Evolutionary conservation across 2,329 filamentous ascomycete genomes (phyloP), one percentile per base, ranked within the genome.

Genomic region (Hypoxylon sp.): DNA sequence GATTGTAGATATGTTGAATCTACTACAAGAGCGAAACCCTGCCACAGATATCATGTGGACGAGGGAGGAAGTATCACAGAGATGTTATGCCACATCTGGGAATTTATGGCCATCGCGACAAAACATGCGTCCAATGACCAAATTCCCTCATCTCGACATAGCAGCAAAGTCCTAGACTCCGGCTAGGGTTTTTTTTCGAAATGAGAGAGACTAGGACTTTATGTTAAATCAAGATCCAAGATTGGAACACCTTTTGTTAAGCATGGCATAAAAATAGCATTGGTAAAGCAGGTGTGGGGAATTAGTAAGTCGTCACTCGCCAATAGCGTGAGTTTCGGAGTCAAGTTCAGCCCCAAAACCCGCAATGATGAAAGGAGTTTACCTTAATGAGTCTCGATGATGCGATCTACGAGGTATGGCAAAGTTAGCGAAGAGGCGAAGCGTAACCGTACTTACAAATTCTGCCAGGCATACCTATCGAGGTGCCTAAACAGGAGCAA

Each of bases 31-130:
- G 20, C 20, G 57, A 14, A 54, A 61, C 20, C 49, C 30, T n/a
- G 33, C 16, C 4, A 61, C 57, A 11, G 40, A 61, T 44, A 16
- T 40, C 4, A 61, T 61, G 57, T 61, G 57, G 57, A 61, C 57
- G 6, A 42, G 49, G 5, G 49, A 54, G 22, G 57, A 53, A 14
- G 28, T 61, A 6, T 33, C 32, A n/a, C 42, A 40, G 14, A 61
- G 49, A 32, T 54, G 32, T 38, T 20, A 54, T 4, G 42, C 49
- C 24, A 52, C 56, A 16, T 52, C 48, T 45, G 56, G 56, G 26
- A 38, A 33, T 20, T 24, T 32, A 33, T 32, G 12, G 30, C 20
- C 48, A 3, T 55, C 52, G 7, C 14, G 30, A 16, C n/a, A n/a
- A n/a, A n/a, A n/a, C n/a, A n/a, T n/a, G n/a, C n/a, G n/a, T n/a